phyloP scores from a whole-genome alignment of 179 eudicot genomes.

The Silene coronaria region DNA sequence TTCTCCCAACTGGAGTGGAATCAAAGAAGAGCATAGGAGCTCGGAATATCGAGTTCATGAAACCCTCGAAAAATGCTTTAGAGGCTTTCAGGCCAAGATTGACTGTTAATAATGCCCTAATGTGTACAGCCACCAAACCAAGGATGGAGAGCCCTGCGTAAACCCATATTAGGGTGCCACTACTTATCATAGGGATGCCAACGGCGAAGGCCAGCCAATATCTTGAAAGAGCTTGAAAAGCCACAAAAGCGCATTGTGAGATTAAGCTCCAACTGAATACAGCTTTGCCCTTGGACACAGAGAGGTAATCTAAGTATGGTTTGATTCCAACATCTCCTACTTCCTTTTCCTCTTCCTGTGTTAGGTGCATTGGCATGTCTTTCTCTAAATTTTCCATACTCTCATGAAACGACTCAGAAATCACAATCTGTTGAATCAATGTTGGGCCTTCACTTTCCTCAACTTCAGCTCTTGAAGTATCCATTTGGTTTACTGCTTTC shows the following conservation, averaged over 20 bases:
- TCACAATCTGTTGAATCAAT: constrained; percentile 10
- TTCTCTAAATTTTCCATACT: neutral
- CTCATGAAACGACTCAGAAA: constrained; percentile 13
- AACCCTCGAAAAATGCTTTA: constrained; percentile 30
- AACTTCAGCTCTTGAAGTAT: constrained; percentile 10
- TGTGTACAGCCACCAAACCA: constrained; percentile 12
- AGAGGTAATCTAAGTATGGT: constrained; percentile 20
- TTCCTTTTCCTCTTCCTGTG: constrained; percentile 25
- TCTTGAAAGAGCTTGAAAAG: constrained; percentile 21
- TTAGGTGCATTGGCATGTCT: constrained; percentile 6
- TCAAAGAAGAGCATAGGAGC: constrained; percentile 61
- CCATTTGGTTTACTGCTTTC: constrained; percentile 17
- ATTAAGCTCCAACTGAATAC: constrained; percentile 17
- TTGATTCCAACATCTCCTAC: constrained; percentile 22
- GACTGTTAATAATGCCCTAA: constrained; percentile 16
- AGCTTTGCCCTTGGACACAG: constrained; percentile 12
- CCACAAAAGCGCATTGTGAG: constrained; percentile 18
- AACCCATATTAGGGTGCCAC: constrained; percentile 12
- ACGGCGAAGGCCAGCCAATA: constrained; percentile 23
- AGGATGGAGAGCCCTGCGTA: constrained; percentile 23
- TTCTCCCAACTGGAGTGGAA: constrained; percentile 57
- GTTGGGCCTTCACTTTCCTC: neutral
- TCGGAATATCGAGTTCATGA: constrained; percentile 47
- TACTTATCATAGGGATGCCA: constrained; percentile 13
- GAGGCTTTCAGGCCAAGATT: constrained; percentile 17